Base-by-base conservation (phyloP, 2,329 filamentous ascomycete genomes). In the Exophiala calicioides region DNA sequence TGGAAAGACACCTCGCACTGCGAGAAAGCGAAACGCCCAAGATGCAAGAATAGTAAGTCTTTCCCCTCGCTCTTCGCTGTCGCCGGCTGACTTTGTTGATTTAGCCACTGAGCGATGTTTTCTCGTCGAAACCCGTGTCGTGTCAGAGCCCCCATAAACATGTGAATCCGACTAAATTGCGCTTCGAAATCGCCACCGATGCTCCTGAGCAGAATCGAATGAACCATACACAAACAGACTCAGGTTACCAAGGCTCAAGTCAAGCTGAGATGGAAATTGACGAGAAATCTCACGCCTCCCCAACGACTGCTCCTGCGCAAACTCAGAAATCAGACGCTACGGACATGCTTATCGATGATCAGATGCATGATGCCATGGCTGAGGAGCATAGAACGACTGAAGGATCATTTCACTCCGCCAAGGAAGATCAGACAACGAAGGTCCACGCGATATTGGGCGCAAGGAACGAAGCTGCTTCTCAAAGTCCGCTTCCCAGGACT, bases 51-150 rank as follows among this genome's bases (percentile, higher is more conserved):
- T 73, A 58, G 73, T 75, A 63, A 57, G 70, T 64, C 15, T 24
- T 21, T 7, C 39, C 27, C n/a, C 33, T 40, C 44, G 26, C 13
- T 15, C 32, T 37, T 36, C 23, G n/a, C n/a, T n/a, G n/a, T n/a
- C n/a, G n/a, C n/a, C n/a, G n/a, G n/a, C 51, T 58, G 27, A 52
- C 56, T 51, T 37, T 56, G 39, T 38, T 33, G 12, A 20, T 23
- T 31, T 41, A 75, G 72, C 72, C 72, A 20, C 58, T 75, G 59
- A 73, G 69, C 41, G 71, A 75, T 45, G 67, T 75, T 7, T 75
- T 75, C 48, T 68, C 72, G 5, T 62, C 70, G 6, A 60, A 70
- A 39, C 69, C 70, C 32, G 61, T 64, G 13, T 21, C 13, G 20
- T 47, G 47, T 12, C 49, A 57, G 15, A 66, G 60, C 34, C 61